phyloP scores from a whole-genome alignment of 352 stramenopile species.

The Phytophthora pisi region DNA sequence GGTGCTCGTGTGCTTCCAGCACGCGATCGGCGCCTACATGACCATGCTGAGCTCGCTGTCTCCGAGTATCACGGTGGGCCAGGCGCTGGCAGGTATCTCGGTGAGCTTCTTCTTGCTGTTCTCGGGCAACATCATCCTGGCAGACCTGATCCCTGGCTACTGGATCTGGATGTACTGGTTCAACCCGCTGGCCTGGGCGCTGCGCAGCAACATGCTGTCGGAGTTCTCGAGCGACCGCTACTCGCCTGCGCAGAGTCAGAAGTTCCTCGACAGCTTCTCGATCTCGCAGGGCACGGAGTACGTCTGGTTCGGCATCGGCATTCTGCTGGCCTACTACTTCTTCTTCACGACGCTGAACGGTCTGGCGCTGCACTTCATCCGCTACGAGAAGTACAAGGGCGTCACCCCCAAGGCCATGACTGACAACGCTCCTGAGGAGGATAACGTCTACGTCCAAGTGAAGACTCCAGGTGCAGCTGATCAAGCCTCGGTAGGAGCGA shows the following conservation, averaged over 20 bases:
- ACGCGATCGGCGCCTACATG: slow-evolving; percentile 72
- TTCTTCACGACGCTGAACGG: slow-evolving; percentile 53
- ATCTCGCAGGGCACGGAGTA: slow-evolving; percentile 43
- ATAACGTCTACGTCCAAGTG: slow-evolving; percentile 43
- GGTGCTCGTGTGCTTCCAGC: slow-evolving; percentile 70
- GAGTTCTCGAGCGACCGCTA: slow-evolving; percentile 58
- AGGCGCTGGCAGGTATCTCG: slow-evolving; percentile 57
- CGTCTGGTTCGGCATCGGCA: slow-evolving; percentile 50
- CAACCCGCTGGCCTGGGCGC: slow-evolving; percentile 59
- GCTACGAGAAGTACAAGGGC: slow-evolving; percentile 48
- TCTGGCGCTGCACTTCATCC: slow-evolving; percentile 50
- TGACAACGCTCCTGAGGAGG: slow-evolving; percentile 33
- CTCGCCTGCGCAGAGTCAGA: slow-evolving; percentile 15
- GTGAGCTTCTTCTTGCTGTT: slow-evolving; percentile 76
- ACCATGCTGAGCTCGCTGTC: slow-evolving; percentile 62
- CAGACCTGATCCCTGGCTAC: slow-evolving; percentile 68
- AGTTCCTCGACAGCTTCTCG: slow-evolving; percentile 41
- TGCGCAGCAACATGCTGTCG: slow-evolving; percentile 63
- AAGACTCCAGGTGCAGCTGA: slow-evolving; percentile 23
- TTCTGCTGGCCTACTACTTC: slow-evolving; percentile 53
- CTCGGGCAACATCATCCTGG: slow-evolving; percentile 82
- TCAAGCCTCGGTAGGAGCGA: slow-evolving; percentile 3
- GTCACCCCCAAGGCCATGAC: slow-evolving; percentile 31
- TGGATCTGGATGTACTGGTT: slow-evolving; percentile 78
- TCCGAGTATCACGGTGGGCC: slow-evolving; percentile 60